Evolutionary conservation across 768 basidiomycete genomes (phyloP), one percentile per base, ranked within the genome.

Genomic region (Fomitopsis pulvina): DNA sequence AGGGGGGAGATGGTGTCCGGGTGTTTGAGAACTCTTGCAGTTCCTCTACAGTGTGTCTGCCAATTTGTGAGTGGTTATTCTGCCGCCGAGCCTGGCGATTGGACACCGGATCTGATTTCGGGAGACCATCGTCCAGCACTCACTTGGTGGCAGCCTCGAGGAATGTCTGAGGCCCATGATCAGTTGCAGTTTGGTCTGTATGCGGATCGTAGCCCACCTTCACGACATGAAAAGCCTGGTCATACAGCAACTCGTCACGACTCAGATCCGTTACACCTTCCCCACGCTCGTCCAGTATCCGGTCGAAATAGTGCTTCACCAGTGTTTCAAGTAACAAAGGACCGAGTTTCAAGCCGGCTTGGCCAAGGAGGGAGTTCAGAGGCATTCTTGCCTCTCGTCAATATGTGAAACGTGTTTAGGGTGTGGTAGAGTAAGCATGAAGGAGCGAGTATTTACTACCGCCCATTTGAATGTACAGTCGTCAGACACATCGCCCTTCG

Each of bases 301-400:
- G 76, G 39, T 85, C 83, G 42, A 93, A 78, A 64, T 91, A 94
- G 62, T 93, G 91, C 63, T 85, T 87, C 60, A 92, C 73, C n/a
- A 92, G 73, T 0, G 86, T 89, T 57, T 83, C 85, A 20, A 90
- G 61, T 28, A 88, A 72, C 47, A 88, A 64, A 3, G 87, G 87
- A 0, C 83, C 87, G n/a, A 86, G 69, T 59, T 72, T 76, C 52
- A 87, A 65, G 32, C 83, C 78, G 24, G 79, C 77, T 46, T 80
- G 72, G 27, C 81, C 71, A 28, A 83, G 77, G 37, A 90, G 72
- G 18, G 83, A 62, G 61, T 81, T 87, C 22, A 70, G n/a, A 28
- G 47, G 47, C 47, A 48, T 40, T 8, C 3, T 44, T 8, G 26
- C 25, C 25, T 42, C 41, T 34, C 11, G 32, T 34, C 10, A 34